Conservation (phyloP, 345 rosid genomes). For the Eucalyptus cladocalyx region DNA sequence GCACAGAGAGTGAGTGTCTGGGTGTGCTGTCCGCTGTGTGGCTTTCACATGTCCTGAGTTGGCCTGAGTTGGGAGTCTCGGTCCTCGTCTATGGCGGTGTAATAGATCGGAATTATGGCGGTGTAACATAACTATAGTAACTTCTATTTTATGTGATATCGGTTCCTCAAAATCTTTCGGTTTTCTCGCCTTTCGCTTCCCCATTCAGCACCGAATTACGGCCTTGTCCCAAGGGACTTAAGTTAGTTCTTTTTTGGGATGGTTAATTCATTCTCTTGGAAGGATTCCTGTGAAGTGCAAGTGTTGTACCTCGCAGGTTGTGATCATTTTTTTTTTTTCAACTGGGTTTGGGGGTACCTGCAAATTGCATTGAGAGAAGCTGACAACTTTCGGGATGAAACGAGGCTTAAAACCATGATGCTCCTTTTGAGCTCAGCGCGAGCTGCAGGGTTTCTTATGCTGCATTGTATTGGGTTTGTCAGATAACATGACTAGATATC, state of each 20-base stretch:
- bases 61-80: background rate
- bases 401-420: background rate
- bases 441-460: background rate
- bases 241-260: background rate
- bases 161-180: background rate
- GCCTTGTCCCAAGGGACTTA: background rate
- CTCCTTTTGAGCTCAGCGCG: background rate
- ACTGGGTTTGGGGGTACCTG: background rate
- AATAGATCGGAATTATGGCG: fast-evolving
- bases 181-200: background rate
- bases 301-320: background rate
- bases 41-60: background rate
- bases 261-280: background rate
- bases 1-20: background rate
- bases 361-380: background rate
- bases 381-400: background rate
- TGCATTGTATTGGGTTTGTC: background rate
- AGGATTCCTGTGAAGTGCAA: background rate
- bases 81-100: background rate
- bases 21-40: background rate
- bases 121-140: background rate
- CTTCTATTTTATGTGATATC: background rate
- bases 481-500: background rate
- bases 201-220: background rate
- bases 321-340: background rate